These are phyloP conservation scores for Aspergillus cejpii DNA, from an alignment of 2,329 filamentous ascomycete genomes.

Conservation along the genomic window DNA sequence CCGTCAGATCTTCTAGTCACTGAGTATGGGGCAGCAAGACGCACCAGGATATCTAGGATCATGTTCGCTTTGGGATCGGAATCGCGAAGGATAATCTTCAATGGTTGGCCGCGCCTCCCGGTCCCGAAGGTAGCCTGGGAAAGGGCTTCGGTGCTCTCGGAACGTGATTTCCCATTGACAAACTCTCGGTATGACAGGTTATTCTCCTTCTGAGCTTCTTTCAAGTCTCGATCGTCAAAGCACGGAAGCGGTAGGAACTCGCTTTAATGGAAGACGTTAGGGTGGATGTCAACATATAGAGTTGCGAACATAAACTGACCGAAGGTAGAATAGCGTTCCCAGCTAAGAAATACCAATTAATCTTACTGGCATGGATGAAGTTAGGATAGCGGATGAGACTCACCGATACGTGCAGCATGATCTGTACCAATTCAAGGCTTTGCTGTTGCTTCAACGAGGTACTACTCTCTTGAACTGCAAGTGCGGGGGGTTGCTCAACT, in stretches of 20 bases:
- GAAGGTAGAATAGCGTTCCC: constrained; percentile 32
- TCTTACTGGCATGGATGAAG: constrained; percentile 2
- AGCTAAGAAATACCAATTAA: constrained; percentile 21
- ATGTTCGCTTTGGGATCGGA: constrained; percentile 38
- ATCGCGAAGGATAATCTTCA: constrained; percentile 39
- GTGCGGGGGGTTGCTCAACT: constrained; percentile 6
- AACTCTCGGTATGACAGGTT: constrained; percentile 26
- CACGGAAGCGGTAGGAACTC: constrained; percentile 33
- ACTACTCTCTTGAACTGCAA: constrained; percentile 7
- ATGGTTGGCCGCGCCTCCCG: constrained; percentile 26
- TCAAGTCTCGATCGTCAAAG: constrained; percentile 30
- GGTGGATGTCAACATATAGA: neutral
- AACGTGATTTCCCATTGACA: constrained; percentile 16
- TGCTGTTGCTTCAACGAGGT: constrained; percentile 36
- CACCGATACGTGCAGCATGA: constrained; percentile 44
- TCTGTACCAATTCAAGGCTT: constrained; percentile 44
- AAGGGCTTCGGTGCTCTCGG: constrained; percentile 2
- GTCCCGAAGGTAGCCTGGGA: constrained; percentile 15
- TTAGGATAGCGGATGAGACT: constrained; percentile 16
- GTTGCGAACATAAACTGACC: constrained; percentile 16
- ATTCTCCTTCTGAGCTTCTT: constrained; percentile 20
- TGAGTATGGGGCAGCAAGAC: constrained; percentile 5
- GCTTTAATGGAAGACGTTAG: constrained; percentile 19
- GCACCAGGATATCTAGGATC: constrained; percentile 45
- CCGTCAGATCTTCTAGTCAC: constrained; percentile 18